These are phyloP conservation scores for Coemansia sp. DNA, from an alignment of 192 early-diverging fungal genomes.

Conservation along the genomic window DNA sequence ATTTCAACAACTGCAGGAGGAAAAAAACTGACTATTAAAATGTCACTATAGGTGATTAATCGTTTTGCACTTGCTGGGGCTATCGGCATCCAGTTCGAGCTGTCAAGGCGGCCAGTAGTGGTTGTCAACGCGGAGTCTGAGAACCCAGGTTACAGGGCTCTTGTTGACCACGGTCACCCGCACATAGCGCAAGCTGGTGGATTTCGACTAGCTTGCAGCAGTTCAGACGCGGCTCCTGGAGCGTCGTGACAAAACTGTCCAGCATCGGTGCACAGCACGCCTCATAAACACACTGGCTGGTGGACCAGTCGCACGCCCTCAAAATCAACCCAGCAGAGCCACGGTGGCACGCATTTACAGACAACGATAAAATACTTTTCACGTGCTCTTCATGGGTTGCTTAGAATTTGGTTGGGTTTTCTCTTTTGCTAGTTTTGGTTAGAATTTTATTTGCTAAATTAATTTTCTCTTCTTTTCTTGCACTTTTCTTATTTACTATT, in stretches of 20 bases:
- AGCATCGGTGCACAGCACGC: constrained; percentile 60
- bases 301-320: too few species aligned
- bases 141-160: constrained; percentile 63
- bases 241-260: constrained; percentile 65
- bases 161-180: constrained; percentile 51
- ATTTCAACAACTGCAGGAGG: too few species aligned
- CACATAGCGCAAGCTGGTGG: constrained; percentile 30
- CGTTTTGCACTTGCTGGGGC: constrained; percentile 55
- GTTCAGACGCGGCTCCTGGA: constrained; percentile 42
- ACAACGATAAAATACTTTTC: too few species aligned
- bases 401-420: too few species aligned
- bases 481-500: background rate
- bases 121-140: constrained; percentile 71
- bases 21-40: too few species aligned
- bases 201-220: background rate
- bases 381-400: too few species aligned
- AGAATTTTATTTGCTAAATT: too few species aligned
- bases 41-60: constrained; percentile 20
- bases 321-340: too few species aligned
- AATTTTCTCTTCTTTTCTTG: background rate
- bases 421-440: too few species aligned
- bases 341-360: too few species aligned
- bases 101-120: constrained; percentile 78
- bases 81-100: constrained; percentile 55
- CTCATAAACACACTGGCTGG: constrained; percentile 65